Percentiles rank a stretch among this genome's conserved stretches.
Conservation (phyloP, 192 early-diverging fungal species). For the Linnemannia hyalina region DNA sequence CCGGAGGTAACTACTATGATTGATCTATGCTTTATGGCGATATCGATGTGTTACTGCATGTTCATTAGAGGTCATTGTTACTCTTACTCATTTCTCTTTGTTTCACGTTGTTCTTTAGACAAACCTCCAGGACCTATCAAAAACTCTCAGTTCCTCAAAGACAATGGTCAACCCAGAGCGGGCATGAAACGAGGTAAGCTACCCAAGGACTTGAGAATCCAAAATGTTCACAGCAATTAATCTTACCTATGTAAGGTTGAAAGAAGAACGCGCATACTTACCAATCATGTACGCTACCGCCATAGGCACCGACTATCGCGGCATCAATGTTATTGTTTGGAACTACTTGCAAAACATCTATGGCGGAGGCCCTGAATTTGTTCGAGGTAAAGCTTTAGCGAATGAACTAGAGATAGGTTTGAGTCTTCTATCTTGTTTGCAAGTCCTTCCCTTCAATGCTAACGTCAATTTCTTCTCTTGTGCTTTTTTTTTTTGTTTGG, state of each 20-base stretch:
- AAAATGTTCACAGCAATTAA: not conserved
- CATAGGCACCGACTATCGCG: constrained; percentile 55
- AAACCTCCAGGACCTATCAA: constrained; percentile 51
- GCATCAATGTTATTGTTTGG: constrained; percentile 55
- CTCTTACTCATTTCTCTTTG: not conserved
- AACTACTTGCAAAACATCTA: constrained; percentile 50
- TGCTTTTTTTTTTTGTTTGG: not conserved
- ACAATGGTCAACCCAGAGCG: constrained; percentile 53
- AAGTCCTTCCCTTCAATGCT: not conserved
- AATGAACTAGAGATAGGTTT: not conserved
- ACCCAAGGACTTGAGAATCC: not conserved
- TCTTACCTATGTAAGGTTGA: not conserved
- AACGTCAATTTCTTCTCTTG: not conserved
- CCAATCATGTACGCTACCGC: not conserved
- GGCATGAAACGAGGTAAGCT: constrained; percentile 58
- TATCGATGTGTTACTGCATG: not conserved
- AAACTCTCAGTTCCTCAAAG: constrained; percentile 56
- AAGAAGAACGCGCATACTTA: not conserved
- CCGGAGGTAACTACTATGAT: constrained; percentile 40
- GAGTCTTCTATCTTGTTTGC: too few relatives aligned
- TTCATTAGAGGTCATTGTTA: not conserved
- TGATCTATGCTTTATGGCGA: not conserved
- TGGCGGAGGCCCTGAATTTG: constrained; percentile 58
- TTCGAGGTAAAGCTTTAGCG: constrained; percentile 36
- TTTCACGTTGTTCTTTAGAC: constrained; percentile 22